Evolutionary conservation across 805 yeast genomes (phyloP), one percentile per base, ranked within the genome.

Genomic region (Saturnispora ahearnii): DNA sequence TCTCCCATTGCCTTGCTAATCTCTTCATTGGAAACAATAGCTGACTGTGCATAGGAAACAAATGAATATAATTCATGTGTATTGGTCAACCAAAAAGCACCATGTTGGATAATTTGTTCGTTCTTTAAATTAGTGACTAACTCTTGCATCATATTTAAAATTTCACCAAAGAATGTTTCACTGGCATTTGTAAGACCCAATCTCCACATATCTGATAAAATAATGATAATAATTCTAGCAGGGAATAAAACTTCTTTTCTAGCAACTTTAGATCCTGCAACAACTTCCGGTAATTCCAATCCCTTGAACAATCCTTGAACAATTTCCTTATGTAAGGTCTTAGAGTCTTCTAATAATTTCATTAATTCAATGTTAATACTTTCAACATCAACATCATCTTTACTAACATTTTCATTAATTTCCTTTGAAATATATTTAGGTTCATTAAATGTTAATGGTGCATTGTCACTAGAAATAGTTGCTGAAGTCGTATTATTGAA

Each of bases 121-220:
- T 91, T 96, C 57, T 83, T 84, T 62, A 84, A 73, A n/a, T 74
- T 69, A 46, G 85, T 76, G 15, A 91, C 96, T 53, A 86, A 82
- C 46, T 78, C 80, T 71, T 91, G 98, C 57, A 93, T 88, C 2
- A 86, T 84, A 29, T 87, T 79, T 63, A 91, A 75, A 2, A 89
- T 95, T 63, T 85, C 90, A 44, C 96, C 96, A 54, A 93, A 71
- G 63, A 93, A 86, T 50, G 81, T 82, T 71, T 93, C 98, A 62
- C 91, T 82, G 66, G 91, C 96, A 57, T 84, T 81, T 13, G 96
- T 88, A 60, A 89, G 77, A 2, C 98, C 98, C 44, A 91, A 74
- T 68, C 98, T 79, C 99, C 99, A 93, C 98, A 93, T 89, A 66
- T 93, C 99, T 60, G 95, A 83, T 55, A 91, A 73, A 32, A 91